These are phyloP conservation scores for Coniosporium tulheliwenetii DNA, from an alignment of 2,329 filamentous ascomycete species.

Conservation along the genomic window DNA sequence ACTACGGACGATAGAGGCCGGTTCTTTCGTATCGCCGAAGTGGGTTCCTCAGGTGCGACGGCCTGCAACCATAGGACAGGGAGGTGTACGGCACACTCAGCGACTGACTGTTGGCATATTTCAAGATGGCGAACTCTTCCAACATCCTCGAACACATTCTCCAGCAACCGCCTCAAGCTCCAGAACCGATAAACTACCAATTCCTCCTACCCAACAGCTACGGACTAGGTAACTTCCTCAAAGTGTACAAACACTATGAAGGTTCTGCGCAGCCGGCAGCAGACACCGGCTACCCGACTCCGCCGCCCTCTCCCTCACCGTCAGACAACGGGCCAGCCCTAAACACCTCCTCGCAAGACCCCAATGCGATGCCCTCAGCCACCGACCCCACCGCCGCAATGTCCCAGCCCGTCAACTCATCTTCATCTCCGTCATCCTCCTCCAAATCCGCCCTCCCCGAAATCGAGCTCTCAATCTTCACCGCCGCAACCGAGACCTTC, in stretches of 20 bases:
- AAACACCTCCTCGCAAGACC: conserved; percentile 25
- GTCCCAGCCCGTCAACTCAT: conserved; percentile 8
- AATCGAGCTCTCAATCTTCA: conserved; percentile 65
- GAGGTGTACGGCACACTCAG: not conserved
- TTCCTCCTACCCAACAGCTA: conserved; percentile 68
- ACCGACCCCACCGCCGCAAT: conserved; percentile 19
- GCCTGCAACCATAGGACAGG: not conserved
- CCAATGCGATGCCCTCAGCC: conserved; percentile 24
- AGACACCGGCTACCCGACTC: conserved; percentile 33
- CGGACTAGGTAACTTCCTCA: conserved; percentile 49
- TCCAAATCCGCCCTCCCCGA: conserved; percentile 33
- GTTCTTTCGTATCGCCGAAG: conserved; percentile 70
- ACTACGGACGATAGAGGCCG: conserved; percentile 59
- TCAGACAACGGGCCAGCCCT: conserved; percentile 20
- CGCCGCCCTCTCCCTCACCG: conserved; percentile 17
- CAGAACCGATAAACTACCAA: conserved; percentile 50
- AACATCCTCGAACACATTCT: conserved; percentile 58
- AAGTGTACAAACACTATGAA: conserved; percentile 31
- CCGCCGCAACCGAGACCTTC: conserved; percentile 68
- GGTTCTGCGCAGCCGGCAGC: conserved; percentile 3
- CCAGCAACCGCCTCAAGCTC: conserved; percentile 36
- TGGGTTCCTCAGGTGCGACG: conserved; percentile 60
- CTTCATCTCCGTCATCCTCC: conserved; percentile 12
- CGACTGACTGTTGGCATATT: not conserved
- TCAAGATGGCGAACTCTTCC: conserved; percentile 63